phyloP scores from a whole-genome alignment of 1,139 yeast species.

The Lodderomyces oxycetoniae region DNA sequence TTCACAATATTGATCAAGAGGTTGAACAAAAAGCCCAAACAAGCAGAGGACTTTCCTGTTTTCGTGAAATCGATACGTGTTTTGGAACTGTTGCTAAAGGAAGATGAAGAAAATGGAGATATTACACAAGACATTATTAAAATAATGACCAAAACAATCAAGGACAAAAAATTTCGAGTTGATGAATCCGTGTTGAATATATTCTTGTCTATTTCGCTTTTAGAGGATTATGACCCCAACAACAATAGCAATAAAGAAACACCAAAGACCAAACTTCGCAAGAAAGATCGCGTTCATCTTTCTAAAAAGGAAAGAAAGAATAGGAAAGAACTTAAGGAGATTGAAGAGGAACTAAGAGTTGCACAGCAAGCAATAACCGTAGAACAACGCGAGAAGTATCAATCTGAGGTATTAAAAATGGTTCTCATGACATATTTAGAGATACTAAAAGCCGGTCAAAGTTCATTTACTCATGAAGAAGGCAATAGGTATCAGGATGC shows the following conservation, averaged over 20 bases:
- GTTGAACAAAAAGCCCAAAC: constrained; percentile 51
- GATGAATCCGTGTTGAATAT: constrained; percentile 80
- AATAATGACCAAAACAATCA: constrained; percentile 63
- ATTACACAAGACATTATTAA: constrained; percentile 71
- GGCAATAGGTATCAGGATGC: constrained; percentile 46
- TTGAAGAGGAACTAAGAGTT: constrained; percentile 80
- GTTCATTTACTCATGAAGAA: constrained; percentile 12
- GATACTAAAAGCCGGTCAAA: constrained; percentile 52
- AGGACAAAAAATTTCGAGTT: constrained; percentile 70
- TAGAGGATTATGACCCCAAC: constrained; percentile 77
- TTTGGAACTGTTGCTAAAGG: constrained; percentile 58
- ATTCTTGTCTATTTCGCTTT: constrained; percentile 64
- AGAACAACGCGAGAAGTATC: constrained; percentile 80
- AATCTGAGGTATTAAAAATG: constrained; percentile 75
- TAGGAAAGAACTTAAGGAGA: constrained; percentile 78
- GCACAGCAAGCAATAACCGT: constrained; percentile 87
- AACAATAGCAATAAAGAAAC: constrained; percentile 38
- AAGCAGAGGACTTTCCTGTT: constrained; percentile 40
- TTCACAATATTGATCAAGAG: constrained; percentile 63
- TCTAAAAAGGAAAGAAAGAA: constrained; percentile 84
- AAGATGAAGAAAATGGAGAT: constrained; percentile 76
- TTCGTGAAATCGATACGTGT: constrained; percentile 61
- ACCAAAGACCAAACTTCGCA: constrained; percentile 49
- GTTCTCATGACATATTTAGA: constrained; percentile 73
- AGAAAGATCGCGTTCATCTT: constrained; percentile 84